These are phyloP conservation scores for Fusarium citri DNA, from an alignment of 2,329 filamentous ascomycete genomes.

Conservation along the genomic window DNA sequence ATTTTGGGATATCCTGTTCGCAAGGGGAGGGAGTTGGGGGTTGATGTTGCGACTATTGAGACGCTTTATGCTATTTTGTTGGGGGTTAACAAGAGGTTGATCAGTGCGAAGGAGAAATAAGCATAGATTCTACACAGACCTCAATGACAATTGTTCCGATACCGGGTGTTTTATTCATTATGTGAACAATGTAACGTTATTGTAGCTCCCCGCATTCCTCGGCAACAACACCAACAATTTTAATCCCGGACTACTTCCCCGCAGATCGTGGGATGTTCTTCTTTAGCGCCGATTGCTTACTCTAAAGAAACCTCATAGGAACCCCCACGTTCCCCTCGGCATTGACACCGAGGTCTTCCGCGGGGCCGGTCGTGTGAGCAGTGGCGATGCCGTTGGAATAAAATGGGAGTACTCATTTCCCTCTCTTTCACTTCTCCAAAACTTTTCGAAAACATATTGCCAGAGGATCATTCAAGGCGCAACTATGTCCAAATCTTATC, in stretches of 20 bases:
- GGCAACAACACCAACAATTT: neutral
- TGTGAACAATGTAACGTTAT: neutral
- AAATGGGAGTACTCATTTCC: neutral
- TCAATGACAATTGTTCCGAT: neutral
- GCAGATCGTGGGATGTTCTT: conserved; percentile 20
- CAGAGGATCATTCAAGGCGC: too few relatives aligned
- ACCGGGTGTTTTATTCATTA: neutral
- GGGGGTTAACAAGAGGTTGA: conserved; percentile 46
- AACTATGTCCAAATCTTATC: conserved; percentile 8
- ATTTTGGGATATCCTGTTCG: conserved; percentile 70
- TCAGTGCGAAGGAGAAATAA: neutral
- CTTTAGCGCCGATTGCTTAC: conserved; percentile 21
- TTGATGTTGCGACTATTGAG: conserved; percentile 64
- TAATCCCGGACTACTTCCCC: neutral
- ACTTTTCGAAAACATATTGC: neutral
- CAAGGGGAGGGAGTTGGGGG: conserved; percentile 64
- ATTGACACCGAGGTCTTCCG: conserved; percentile 5
- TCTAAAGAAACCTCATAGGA: neutral
- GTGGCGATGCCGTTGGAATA: conserved; percentile 5
- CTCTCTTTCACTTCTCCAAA: neutral
- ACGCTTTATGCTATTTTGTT: conserved; percentile 52
- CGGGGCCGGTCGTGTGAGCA: conserved; percentile 23
- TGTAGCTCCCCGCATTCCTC: neutral
- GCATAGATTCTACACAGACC: neutral
- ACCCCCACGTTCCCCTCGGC: conserved; percentile 26